A percentile compares a stretch with the other conserved stretches of the same genome.
phyloP scores from a whole-genome alignment of 2,329 filamentous ascomycete species.

The Cytospora mali region DNA sequence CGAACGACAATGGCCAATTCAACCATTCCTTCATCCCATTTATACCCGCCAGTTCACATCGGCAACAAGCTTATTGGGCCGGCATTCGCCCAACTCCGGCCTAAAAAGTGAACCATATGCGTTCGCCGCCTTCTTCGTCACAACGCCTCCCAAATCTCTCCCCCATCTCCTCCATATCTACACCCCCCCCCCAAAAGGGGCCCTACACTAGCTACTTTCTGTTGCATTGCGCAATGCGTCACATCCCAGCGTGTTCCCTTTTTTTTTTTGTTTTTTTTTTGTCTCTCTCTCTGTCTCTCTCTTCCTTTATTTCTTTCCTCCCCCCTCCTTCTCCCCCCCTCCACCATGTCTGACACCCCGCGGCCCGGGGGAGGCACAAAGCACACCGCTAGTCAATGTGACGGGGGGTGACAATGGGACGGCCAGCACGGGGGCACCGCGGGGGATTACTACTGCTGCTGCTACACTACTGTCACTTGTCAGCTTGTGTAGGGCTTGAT shows the following conservation, averaged over 20 bases:
- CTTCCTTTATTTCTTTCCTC: no score
- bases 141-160: neutral
- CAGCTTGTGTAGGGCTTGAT: neutral
- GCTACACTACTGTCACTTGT: no score
- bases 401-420: neutral
- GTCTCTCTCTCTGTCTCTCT: no score
- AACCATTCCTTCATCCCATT: no score
- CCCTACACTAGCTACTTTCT: neutral
- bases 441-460: no score
- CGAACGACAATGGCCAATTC: no score
- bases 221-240: neutral
- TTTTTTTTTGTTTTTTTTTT: no score
- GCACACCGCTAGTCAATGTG: slow-evolving; percentile 1
- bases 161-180: no score
- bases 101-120: neutral
- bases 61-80: neutral
- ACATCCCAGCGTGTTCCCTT: neutral
- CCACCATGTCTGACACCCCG: neutral
- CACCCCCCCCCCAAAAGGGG: no score
- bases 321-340: neutral
- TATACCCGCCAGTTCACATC: neutral
- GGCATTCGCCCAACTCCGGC: neutral
- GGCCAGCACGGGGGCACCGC: neutral
- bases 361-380: neutral
- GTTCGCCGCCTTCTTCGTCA: neutral